A percentile compares a stretch with the other conserved stretches of the same genome.
These are phyloP conservation scores for Blastomyces silverae DNA, from an alignment of 2,329 filamentous ascomycete genomes.

Conservation along the genomic window DNA sequence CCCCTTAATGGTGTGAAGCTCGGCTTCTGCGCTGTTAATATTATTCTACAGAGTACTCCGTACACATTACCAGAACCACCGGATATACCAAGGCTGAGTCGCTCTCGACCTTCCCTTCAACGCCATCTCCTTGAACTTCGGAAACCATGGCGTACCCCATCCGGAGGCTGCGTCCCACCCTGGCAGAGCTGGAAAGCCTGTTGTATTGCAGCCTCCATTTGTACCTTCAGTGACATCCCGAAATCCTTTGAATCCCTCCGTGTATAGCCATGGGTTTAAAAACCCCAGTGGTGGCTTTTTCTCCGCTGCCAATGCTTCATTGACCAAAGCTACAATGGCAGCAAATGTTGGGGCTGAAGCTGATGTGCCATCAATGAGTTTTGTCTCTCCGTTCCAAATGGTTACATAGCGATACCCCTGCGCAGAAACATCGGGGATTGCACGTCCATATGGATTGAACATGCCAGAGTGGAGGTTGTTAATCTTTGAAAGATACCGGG, in stretches of 20 bases:
- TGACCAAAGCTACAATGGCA: conserved; percentile 21
- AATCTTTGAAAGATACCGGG: conserved; percentile 3
- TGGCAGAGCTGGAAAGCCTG: conserved; percentile 27
- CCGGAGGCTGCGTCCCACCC: conserved; percentile 35
- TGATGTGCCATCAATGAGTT: conserved; percentile 12
- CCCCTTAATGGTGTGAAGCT: too few species aligned
- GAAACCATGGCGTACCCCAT: conserved; percentile 27
- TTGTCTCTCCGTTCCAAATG: conserved; percentile 8
- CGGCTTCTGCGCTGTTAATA: too few species aligned
- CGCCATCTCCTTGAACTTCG: not conserved
- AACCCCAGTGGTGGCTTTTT: conserved; percentile 22
- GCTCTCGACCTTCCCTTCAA: conserved; percentile 6
- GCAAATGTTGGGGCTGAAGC: conserved; percentile 23
- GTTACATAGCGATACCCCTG: conserved; percentile 37
- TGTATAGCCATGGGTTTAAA: conserved; percentile 24
- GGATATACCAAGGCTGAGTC: conserved; percentile 7
- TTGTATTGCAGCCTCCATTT: conserved; percentile 30
- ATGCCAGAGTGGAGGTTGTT: conserved; percentile 29
- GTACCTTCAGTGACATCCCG: conserved; percentile 31
- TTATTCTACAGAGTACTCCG: too few species aligned
- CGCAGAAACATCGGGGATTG: conserved; percentile 55
- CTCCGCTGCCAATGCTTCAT: conserved; percentile 23
- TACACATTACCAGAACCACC: not conserved
- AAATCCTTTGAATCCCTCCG: conserved; percentile 23
- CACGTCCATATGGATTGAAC: conserved; percentile 50